Evolutionary conservation across 768 basidiomycete species (phyloP).

Genomic region (Boletus rubescentipes): DNA sequence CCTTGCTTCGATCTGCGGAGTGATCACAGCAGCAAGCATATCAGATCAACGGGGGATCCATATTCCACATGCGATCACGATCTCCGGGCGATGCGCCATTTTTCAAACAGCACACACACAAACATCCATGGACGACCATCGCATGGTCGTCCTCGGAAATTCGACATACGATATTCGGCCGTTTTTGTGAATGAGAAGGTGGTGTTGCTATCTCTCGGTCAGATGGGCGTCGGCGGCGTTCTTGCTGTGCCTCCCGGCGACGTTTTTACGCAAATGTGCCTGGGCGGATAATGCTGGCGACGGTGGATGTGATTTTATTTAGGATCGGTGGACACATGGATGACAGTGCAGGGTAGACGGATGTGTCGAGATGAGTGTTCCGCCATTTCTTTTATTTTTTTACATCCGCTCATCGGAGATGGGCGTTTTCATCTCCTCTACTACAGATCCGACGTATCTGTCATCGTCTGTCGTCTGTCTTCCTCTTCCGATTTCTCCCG

Average conservation of each 20-base stretch:
- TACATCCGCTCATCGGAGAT: slow-evolving; percentile 10
- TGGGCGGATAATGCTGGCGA: background rate
- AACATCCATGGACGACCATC: background rate
- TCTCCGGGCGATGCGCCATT: background rate
- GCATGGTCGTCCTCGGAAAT: slow-evolving; percentile 29
- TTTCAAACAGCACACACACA: background rate
- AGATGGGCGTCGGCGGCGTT: background rate
- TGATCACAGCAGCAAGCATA: slow-evolving; percentile 12
- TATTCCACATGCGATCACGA: slow-evolving; percentile 8
- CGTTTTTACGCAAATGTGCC: background rate
- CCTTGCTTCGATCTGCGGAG: slow-evolving; percentile 28
- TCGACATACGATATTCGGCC: slow-evolving; percentile 6
- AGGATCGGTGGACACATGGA: background rate
- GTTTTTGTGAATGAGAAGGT: slow-evolving; percentile 8
- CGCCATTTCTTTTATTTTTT: background rate
- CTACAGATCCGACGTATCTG: slow-evolving; percentile 11
- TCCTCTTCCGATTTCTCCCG: background rate
- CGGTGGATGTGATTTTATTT: background rate
- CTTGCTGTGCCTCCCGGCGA: background rate
- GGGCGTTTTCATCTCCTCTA: slow-evolving; percentile 5
- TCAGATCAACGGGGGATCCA: slow-evolving; percentile 19
- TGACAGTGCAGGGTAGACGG: background rate
- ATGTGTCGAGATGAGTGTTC: background rate
- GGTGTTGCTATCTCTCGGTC: background rate
- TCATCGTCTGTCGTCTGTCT: background rate